Percentiles rank a stretch among this genome's conserved stretches.
Evolutionary conservation across 805 yeast genomes (phyloP).

Genomic region (Teunomyces tritomae): DNA sequence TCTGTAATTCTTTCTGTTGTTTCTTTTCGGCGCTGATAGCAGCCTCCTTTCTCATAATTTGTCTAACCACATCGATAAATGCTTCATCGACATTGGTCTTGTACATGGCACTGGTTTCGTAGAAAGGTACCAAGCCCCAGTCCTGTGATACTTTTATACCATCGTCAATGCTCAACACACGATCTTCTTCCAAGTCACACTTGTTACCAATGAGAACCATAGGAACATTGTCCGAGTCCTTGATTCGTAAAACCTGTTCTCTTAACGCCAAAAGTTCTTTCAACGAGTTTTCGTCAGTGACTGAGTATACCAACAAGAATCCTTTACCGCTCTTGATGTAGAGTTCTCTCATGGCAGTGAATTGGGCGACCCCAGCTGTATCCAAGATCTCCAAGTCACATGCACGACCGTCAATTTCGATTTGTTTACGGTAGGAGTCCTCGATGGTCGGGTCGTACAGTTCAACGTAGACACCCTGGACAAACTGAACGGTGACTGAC

Average conservation of each 20-base stretch:
- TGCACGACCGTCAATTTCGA: conserved; percentile 83
- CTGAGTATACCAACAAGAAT: conserved; percentile 56
- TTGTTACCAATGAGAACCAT: conserved; percentile 91
- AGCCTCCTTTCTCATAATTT: conserved; percentile 75
- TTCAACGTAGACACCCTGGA: conserved; percentile 85
- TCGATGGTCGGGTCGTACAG: conserved; percentile 96
- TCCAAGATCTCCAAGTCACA: conserved; percentile 74
- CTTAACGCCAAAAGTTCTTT: conserved; percentile 75
- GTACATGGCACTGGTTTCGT: conserved; percentile 91
- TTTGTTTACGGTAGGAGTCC: conserved; percentile 87
- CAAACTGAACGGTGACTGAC: conserved; percentile 87
- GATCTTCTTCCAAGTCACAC: conserved; percentile 74
- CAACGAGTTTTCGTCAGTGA: conserved; percentile 62
- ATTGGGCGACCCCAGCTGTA: conserved; percentile 76
- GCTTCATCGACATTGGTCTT: conserved; percentile 89
- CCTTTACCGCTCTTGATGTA: conserved; percentile 87
- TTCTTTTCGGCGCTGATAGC: conserved; percentile 44
- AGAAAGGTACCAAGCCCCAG: conserved; percentile 90
- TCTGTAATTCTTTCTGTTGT: conserved; percentile 40
- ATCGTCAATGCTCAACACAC: conserved; percentile 75
- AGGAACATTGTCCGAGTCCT: conserved; percentile 74
- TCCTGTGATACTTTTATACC: conserved; percentile 80
- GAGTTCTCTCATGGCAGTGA: conserved; percentile 91
- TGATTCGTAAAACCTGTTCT: conserved; percentile 81
- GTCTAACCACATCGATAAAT: conserved; percentile 83